Percentiles rank a stretch among this genome's conserved stretches.
phyloP scores from a whole-genome alignment of 2,329 filamentous ascomycete species.

The Chrysosporium keratinophilum region DNA sequence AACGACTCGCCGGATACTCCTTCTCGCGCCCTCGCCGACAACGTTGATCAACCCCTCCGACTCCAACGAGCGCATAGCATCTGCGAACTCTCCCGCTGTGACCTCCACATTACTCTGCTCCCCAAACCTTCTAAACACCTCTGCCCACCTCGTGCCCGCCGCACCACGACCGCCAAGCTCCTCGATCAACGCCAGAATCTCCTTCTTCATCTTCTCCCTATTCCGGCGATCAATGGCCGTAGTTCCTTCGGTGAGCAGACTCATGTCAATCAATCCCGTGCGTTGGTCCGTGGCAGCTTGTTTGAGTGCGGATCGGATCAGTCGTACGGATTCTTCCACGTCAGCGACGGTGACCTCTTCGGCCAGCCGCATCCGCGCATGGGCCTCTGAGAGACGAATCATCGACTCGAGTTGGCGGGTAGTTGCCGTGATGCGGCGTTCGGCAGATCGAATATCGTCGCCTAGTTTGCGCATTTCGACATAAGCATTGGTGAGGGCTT shows the following conservation, averaged over 20 bases:
- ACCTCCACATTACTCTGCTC: slow-evolving; percentile 61
- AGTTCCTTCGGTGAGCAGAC: slow-evolving; percentile 85
- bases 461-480: slow-evolving; percentile 92
- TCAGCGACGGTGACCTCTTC: slow-evolving; percentile 65
- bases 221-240: slow-evolving; percentile 75
- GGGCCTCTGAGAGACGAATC: slow-evolving; percentile 92
- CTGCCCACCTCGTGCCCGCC: slow-evolving; percentile 64
- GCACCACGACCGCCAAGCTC: slow-evolving; percentile 59
- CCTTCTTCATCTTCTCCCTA: slow-evolving; percentile 73
- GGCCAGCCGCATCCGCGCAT: slow-evolving; percentile 92
- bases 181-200: slow-evolving; percentile 63
- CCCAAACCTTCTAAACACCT: slow-evolving; percentile 60
- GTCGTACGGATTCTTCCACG: slow-evolving; percentile 77
- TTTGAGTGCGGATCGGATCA: slow-evolving; percentile 91
- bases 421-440: slow-evolving; percentile 95
- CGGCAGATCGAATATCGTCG: slow-evolving; percentile 71
- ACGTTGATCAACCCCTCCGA: slow-evolving; percentile 74
- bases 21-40: slow-evolving; percentile 72
- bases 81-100: slow-evolving; percentile 70
- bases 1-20: slow-evolving; percentile 66
- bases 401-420: slow-evolving; percentile 95
- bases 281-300: slow-evolving; percentile 91
- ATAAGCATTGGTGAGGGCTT: slow-evolving; percentile 75
- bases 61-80: slow-evolving; percentile 70
- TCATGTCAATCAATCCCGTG: slow-evolving; percentile 92